Evolutionary conservation across 352 stramenopile species (phyloP), one percentile per base, ranked within the genome.

Genomic region (Phytopythium helicoides): DNA sequence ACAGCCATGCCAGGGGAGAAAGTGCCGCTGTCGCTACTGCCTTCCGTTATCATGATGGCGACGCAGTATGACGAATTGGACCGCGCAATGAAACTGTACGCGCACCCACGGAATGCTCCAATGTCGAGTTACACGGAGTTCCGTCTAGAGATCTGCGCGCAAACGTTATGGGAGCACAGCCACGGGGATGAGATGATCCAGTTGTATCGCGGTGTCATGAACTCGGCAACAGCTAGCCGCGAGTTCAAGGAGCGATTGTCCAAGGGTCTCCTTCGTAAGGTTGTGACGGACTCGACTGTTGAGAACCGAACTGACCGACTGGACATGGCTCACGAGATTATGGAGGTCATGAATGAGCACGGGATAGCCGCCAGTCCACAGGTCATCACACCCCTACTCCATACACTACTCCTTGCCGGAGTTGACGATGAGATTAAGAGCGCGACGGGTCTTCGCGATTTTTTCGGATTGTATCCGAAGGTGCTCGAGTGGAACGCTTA

Each of bases 401-500:
- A 66, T 25, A 52, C 60, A 12, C 50, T 89, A 21, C 54, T 89
- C 23, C 46, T 62, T 22, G 10, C 18, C 42, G 33, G 66, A 25
- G 47, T 61, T 33, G 45, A 67, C 38, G 41, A 66, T 26, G 36
- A 54, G 54, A 55, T 66, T 22, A 51, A 51, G 15, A 64, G 52
- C 3, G 58, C 82, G 3, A 60, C 70, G 23, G 74, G 73, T 16
- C 56, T 89, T 28, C 48, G 63, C n/a, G 50, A 58, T 7, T 85
- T 88, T 62, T 82, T 88, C 45, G 42, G 37, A 1, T 61, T 57
- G 47, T 86, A 79, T 47, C 44, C 66, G 6, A 38, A 73, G 23
- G 70, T 86, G 22, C 60, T 92, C 35, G 49, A 76, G 53, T 85
- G 70, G 74, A 92, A 89, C 56, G 51, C 58, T 28, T 88, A 86